These are phyloP conservation scores for Ophiosphaerella korrae DNA, from an alignment of 2,329 filamentous ascomycete genomes.

Conservation along the genomic window DNA sequence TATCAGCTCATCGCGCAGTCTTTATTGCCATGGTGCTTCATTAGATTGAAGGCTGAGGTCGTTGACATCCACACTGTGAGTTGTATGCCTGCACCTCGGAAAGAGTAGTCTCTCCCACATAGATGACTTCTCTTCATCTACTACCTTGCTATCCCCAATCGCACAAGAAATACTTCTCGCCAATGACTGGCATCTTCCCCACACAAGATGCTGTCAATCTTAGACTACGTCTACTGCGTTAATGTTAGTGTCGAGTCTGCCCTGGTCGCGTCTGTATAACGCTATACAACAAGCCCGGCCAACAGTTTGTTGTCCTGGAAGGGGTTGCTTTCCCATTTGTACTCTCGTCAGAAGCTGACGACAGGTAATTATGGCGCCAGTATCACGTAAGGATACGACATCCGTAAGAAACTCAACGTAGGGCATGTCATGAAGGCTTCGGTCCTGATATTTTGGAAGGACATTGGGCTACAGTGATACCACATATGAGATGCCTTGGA, in stretches of 20 bases:
- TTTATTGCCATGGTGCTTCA: slow-evolving; percentile 2
- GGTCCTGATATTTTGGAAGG: no score
- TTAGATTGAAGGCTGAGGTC: slow-evolving; percentile 3
- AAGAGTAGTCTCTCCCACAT: slow-evolving; percentile 37
- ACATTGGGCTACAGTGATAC: no score
- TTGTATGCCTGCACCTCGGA: slow-evolving; percentile 37
- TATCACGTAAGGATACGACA: no score
- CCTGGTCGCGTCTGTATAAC: no score
- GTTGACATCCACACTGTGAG: slow-evolving; percentile 32
- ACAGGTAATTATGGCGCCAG: no score
- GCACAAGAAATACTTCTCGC: not conserved
- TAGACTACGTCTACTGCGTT: not conserved
- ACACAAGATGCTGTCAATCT: slow-evolving; percentile 2
- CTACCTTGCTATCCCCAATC: slow-evolving; percentile 12
- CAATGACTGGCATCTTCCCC: not conserved
- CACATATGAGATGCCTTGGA: no score
- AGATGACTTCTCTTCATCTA: slow-evolving; percentile 23
- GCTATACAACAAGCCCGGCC: no score
- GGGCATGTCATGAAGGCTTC: no score
- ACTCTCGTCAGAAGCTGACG: no score
- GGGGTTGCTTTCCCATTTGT: no score
- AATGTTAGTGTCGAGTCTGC: not conserved
- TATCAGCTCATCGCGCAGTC: slow-evolving; percentile 7
- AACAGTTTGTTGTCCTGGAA: no score
- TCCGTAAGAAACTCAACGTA: no score